Evolutionary conservation across 1,284 basidiomycete species (phyloP), one percentile per base, ranked within the genome.

Genomic region (Ceratobasidium sp.): DNA sequence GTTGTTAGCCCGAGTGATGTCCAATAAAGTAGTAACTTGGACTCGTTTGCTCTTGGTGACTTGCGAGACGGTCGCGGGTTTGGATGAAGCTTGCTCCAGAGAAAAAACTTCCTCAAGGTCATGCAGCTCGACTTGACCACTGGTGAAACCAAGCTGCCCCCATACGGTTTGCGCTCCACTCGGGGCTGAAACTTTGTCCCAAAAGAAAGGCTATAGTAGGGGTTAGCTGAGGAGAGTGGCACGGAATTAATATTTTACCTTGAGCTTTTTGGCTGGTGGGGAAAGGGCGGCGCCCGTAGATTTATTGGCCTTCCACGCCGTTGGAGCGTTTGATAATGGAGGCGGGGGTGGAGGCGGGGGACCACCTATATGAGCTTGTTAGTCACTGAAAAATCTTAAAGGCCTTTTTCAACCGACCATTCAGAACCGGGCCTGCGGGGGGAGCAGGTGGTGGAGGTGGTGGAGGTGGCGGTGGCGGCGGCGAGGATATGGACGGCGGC

Each of bases 1-100:
- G 79, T 96, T 93, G 78, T 95, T 94, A 1, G 95, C 93, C n/a
- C 94, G 86, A 11, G 89, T 91, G 60, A 93, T 92, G 79, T 94
- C 91, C 50, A 97, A 82, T 41, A 96, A 81, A 0, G 93, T 94
- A 0, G 89, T 90, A 0, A 91, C 85, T 76, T 85, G 86, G 79
- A 87, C 86, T 80, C 88, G 90, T 82, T 87, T 90, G n/a, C 73
- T 75, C 50, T 73, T 73, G 74, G 33, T 48, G 73, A 56, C n/a
- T 56, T 47, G 29, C 83, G 77, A 0, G 86, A 81, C 62, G 79
- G 85, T 4, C 87, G 88, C 6, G 84, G 82, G 0, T 84, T 71
- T 84, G 6, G 83, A 80, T 22, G 85, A 80, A 7, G 80, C 78
- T 63, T 82, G 85, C 48, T 93, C 90, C 14, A 97, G 83, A 1